Base-by-base conservation (phyloP, 2,329 filamentous ascomycete genomes). In the Calonectria fujianensis region DNA sequence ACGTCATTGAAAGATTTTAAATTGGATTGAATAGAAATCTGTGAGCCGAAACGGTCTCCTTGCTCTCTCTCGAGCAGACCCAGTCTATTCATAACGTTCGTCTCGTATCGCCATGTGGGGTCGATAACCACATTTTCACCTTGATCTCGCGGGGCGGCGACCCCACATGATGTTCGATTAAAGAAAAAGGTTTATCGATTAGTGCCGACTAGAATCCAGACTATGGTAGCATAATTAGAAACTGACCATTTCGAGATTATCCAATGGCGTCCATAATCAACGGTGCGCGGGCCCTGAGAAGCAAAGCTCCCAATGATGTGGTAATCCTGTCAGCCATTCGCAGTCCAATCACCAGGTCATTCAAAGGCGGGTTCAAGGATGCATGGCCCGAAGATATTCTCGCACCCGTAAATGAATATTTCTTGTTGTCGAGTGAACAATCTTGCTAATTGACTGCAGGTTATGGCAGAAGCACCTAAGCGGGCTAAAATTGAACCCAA, bases 341-440 rank as follows among this genome's bases (percentile, higher is more conserved):
- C 11, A 61, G 57, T 6, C 57, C 57, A 18, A 61, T 61, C n/a
- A 61, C 57, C 7, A 24, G 57, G n/a, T 61, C 57, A 20, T 61
- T 61, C 57, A 61, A 61, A 61, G 57, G 57, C 13, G 57, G 57
- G 4, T 61, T 61, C 57, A 61, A 61, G 20, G 57, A 61, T 41
- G 57, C 57, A 18, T 61, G 57, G 57, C 57, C 57, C 0, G 57
- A 61, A 18, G 57, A 61, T 13, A 61, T 61, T 24, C 24, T 61
- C 5, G 35, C 35, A 11, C 57, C 57, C n/a, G 57, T 61, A 61
- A 24, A 10, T 27, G 13, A 13, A 29, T 13, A 10, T 29, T 8
- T 61, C 4, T 6, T 4, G 1, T 13, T 59, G 13, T 11, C 16
- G 0, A 11, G 14, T 41, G 2, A 20, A 27, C 24, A 1, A 4